A percentile compares a stretch with the other conserved stretches of the same genome.
These are phyloP conservation scores for Aegle marmelos DNA, from an alignment of 345 rosid genomes.

Conservation along the genomic window DNA sequence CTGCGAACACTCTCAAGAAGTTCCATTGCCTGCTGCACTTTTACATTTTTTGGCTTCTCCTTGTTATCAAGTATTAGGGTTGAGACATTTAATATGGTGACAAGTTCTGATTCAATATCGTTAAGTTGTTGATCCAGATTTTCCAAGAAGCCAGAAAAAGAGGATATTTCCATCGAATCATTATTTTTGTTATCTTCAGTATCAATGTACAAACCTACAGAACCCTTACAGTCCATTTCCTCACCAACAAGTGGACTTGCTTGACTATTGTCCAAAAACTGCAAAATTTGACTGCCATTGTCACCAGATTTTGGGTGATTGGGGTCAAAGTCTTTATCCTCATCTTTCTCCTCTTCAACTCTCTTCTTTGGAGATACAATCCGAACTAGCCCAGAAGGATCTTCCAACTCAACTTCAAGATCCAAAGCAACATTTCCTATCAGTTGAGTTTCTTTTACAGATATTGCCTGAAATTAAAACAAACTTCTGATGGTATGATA, in stretches of 20 bases:
- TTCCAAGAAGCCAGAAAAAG: slow-evolving; percentile 62
- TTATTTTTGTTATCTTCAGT: slow-evolving; percentile 27
- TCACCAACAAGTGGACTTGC: slow-evolving; percentile 13
- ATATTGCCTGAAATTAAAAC: slow-evolving; percentile 67
- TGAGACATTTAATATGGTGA: slow-evolving; percentile 55
- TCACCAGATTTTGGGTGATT: slow-evolving; percentile 8
- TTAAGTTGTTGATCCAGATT: slow-evolving; percentile 58
- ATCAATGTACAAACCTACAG: slow-evolving; percentile 12
- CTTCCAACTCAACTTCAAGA: slow-evolving; percentile 41
- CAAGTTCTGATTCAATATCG: slow-evolving; percentile 65
- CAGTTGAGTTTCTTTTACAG: slow-evolving; percentile 68
- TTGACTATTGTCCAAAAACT: slow-evolving; percentile 15
- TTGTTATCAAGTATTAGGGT: slow-evolving; percentile 42
- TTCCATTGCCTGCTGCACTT: slow-evolving; percentile 58
- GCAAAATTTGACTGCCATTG: slow-evolving; percentile 20
- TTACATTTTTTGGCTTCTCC: slow-evolving; percentile 48
- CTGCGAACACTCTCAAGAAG: slow-evolving; percentile 56
- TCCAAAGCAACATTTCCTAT: slow-evolving; percentile 65
- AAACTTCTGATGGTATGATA: slow-evolving; percentile 12
- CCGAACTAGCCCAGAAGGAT: slow-evolving; percentile 46
- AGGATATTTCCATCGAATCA: slow-evolving; percentile 34
- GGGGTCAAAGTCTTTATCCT: slow-evolving; percentile 17
- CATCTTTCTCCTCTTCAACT: slow-evolving; percentile 18
- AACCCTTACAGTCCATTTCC: slow-evolving; percentile 24
- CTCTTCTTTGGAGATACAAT: slow-evolving; percentile 59